These are phyloP conservation scores for Fagopyrum tataricum DNA, from an alignment of 148 eudicot genomes.

Conservation along the genomic window DNA sequence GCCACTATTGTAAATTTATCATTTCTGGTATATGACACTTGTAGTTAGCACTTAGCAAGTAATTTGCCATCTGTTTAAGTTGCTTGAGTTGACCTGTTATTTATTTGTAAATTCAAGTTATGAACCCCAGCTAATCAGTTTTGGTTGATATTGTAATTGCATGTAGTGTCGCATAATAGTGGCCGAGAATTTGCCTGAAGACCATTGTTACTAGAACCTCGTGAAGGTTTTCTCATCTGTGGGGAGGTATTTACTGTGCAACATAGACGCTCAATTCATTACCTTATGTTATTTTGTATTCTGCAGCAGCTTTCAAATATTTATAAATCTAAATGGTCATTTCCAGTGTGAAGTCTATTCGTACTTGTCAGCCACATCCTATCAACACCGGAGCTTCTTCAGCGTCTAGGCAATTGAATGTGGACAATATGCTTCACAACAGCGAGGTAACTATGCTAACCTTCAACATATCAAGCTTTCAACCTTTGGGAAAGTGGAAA, in stretches of 20 bases:
- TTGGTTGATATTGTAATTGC: not conserved
- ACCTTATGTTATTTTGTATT: not conserved
- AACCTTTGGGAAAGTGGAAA: not conserved
- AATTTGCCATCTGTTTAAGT: not conserved
- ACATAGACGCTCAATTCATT: not conserved
- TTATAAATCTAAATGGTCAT: slow-evolving; percentile 13
- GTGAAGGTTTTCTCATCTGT: slow-evolving; percentile 91
- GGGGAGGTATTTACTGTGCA: slow-evolving; percentile 54
- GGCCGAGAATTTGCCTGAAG: slow-evolving; percentile 96
- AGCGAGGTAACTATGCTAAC: slow-evolving; percentile 52
- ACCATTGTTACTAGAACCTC: slow-evolving; percentile 95
- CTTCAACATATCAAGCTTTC: not conserved
- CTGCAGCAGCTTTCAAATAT: slow-evolving; percentile 5
- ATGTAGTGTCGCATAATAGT: slow-evolving; percentile 79
- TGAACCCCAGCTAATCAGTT: not conserved
- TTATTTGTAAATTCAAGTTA: not conserved
- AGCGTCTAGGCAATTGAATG: slow-evolving; percentile 59
- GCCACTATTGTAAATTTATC: not conserved
- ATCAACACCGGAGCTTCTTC: slow-evolving; percentile 66
- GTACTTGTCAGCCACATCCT: slow-evolving; percentile 87
- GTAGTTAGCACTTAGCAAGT: not conserved
- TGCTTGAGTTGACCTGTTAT: not conserved
- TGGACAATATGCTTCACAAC: slow-evolving; percentile 43
- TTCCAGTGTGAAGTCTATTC: slow-evolving; percentile 81
- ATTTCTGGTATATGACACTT: not conserved